These are phyloP conservation scores for Termitomyces sp. DNA, from an alignment of 768 basidiomycete genomes.

Conservation along the genomic window DNA sequence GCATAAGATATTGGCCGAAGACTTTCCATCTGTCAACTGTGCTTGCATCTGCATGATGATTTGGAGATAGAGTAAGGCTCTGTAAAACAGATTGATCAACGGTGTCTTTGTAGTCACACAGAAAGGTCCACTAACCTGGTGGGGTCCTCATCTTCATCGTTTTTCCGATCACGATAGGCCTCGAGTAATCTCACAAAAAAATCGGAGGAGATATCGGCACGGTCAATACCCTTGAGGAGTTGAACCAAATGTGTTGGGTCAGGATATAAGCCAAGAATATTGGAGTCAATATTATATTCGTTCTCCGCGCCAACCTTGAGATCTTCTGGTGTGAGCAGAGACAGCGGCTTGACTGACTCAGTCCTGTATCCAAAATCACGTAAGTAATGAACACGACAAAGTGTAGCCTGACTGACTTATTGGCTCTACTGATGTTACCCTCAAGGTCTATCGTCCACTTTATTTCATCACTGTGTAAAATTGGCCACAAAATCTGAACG, in stretches of 20 bases:
- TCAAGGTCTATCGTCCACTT: constrained; percentile 54
- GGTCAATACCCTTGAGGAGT: constrained; percentile 58
- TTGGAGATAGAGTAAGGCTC: constrained; percentile 71
- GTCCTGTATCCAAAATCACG: constrained; percentile 11
- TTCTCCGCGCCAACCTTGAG: constrained; percentile 33
- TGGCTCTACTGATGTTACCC: constrained; percentile 38
- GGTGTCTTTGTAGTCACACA: background rate
- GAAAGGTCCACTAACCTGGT: constrained; percentile 33
- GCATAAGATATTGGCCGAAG: constrained; percentile 48
- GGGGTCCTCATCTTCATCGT: constrained; percentile 37
- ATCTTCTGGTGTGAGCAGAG: constrained; percentile 50
- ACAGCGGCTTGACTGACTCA: constrained; percentile 21
- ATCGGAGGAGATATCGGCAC: constrained; percentile 64
- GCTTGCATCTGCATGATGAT: constrained; percentile 79
- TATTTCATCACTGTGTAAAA: constrained; percentile 44
- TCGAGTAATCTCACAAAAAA: constrained; percentile 75
- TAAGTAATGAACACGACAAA: background rate
- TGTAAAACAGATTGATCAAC: constrained; percentile 18
- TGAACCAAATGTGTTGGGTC: constrained; percentile 66
- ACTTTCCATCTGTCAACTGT: constrained; percentile 48
- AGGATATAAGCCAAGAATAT: constrained; percentile 65
- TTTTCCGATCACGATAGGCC: constrained; percentile 48
- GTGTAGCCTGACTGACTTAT: constrained; percentile 33
- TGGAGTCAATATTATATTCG: constrained; percentile 43
- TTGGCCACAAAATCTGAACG: constrained; percentile 48